Evolutionary conservation across 2,329 filamentous ascomycete genomes (phyloP).

Genomic region (Dactylonectria macrodidyma): DNA sequence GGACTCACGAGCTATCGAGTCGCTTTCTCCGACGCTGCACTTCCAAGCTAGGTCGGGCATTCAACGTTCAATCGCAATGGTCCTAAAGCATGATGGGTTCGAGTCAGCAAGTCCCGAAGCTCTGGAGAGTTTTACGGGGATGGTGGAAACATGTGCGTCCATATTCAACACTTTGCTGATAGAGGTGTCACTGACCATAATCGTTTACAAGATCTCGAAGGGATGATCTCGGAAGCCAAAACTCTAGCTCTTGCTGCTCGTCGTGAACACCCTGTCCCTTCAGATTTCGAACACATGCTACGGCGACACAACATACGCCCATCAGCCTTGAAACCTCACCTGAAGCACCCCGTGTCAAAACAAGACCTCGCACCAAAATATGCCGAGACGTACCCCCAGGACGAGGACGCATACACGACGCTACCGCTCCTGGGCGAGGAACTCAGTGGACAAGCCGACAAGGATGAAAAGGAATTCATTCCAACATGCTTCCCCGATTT

Average conservation of each 20-base stretch:
- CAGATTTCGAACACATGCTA: constrained; percentile 71
- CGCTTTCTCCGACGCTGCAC: constrained; percentile 49
- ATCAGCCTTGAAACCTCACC: constrained; percentile 68
- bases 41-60: constrained; percentile 57
- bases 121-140: constrained; percentile 69
- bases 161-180: not conserved
- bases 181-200: constrained; percentile 39
- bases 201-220: constrained; percentile 60
- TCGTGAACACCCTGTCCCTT: constrained; percentile 67
- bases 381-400: constrained; percentile 54
- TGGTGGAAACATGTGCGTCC: constrained; percentile 71
- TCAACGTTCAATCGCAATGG: constrained; percentile 69
- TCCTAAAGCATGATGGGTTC: constrained; percentile 72
- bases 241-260: constrained; percentile 63
- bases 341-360: constrained; percentile 66
- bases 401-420: constrained; percentile 58
- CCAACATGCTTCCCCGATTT: constrained; percentile 73
- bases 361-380: constrained; percentile 57
- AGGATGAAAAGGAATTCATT: constrained; percentile 69
- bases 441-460: constrained; percentile 71
- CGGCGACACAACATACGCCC: constrained; percentile 66
- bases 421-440: constrained; percentile 67
- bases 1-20: constrained; percentile 37
- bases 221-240: constrained; percentile 65
- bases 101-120: constrained; percentile 68